Base-by-base conservation (phyloP, 371 early-diverging fungal genomes). In the Mucor lusitanicus region DNA sequence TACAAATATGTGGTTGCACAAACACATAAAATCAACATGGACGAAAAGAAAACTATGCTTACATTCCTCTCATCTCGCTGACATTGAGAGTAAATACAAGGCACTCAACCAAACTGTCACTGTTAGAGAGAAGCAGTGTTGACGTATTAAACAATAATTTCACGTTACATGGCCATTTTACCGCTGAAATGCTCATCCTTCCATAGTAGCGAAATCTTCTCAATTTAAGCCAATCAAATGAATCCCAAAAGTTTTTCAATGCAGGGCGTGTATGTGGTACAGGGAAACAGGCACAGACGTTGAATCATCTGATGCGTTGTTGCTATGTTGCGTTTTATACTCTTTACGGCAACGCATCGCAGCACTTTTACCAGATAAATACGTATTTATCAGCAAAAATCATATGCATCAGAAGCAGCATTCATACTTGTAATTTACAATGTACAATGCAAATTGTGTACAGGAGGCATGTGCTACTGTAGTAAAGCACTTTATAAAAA, bases 141-240 rank as follows among this genome's bases (percentile, higher is more conserved):
- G 1, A 9, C 8, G 27, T 23, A 50, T 50, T 25, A 17, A 19
- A 46, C 46, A 19, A 46, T 9, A 25, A 8, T 50, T 7, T 15
- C 27, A 53, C 27, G 11, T 53, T 53, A 4, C 53, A 19, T 46
- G 19, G 7, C 46, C 46, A 1, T 46, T 46, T 46, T 46, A 19
- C 46, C 46, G 46, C 27, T 50, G 50, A 21, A 25, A 11, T 44
- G 8, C 23, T 27, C 25, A 27, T 3, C 15, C 13, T 53, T 53
- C 15, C 53, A 27, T 0, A 9, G 53, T 27, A 53, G 61, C 61
- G 28, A 61, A 61, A 61, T 25, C n/a, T 21, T 61, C 61, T 61
- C 61, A 21, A 61, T 61, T 48, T 23, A 3, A 48, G 61, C 61
- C 61, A 61, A 61, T 61, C 27, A 53, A 27, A 15, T 6, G 0